phyloP scores from a whole-genome alignment of 495 filamentous ascomycete species.

The Penicillium atrosanguineum region DNA sequence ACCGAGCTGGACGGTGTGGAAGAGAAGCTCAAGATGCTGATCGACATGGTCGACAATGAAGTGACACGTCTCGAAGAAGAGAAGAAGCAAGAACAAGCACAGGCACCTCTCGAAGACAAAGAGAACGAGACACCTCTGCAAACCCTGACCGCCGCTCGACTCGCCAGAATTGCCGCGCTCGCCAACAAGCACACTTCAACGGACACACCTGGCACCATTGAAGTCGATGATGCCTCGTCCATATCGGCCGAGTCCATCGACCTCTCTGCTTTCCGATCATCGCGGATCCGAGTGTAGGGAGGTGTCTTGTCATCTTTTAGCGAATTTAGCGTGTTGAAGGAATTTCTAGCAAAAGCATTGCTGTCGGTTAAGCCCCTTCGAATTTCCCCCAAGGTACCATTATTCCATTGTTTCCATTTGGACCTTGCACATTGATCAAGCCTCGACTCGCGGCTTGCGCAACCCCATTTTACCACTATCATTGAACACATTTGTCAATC shows the following conservation, averaged over 20 bases:
- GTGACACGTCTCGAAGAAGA: slow-evolving; percentile 38
- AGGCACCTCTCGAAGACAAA: slow-evolving; percentile 10
- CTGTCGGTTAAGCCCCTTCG: slow-evolving; percentile 13
- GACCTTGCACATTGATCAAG: slow-evolving; percentile 2
- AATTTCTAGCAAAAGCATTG: slow-evolving; percentile 20
- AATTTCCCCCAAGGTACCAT: slow-evolving; percentile 8
- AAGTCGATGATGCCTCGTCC: slow-evolving; percentile 42
- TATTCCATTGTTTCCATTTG: slow-evolving; percentile 6
- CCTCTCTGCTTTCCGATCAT: slow-evolving; percentile 41
- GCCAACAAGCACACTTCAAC: slow-evolving; percentile 14
- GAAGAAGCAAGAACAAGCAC: slow-evolving; percentile 26
- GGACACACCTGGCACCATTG: slow-evolving; percentile 28
- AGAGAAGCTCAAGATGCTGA: slow-evolving; percentile 45
- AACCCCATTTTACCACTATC: neutral
- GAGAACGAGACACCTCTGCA: slow-evolving; percentile 12
- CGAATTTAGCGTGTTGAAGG: slow-evolving; percentile 26
- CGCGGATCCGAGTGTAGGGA: slow-evolving; percentile 26
- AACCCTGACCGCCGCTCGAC: slow-evolving; percentile 19
- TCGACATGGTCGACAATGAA: slow-evolving; percentile 40
- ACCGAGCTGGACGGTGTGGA: slow-evolving; percentile 70
- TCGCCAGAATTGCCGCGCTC: slow-evolving; percentile 18
- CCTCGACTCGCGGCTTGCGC: neutral
- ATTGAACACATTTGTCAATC: neutral
- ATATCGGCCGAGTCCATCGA: slow-evolving; percentile 41
- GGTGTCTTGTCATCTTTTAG: slow-evolving; percentile 1